Evolutionary conservation across 2,329 filamentous ascomycete species (phyloP).

Genomic region (Neofusicoccum ribis): DNA sequence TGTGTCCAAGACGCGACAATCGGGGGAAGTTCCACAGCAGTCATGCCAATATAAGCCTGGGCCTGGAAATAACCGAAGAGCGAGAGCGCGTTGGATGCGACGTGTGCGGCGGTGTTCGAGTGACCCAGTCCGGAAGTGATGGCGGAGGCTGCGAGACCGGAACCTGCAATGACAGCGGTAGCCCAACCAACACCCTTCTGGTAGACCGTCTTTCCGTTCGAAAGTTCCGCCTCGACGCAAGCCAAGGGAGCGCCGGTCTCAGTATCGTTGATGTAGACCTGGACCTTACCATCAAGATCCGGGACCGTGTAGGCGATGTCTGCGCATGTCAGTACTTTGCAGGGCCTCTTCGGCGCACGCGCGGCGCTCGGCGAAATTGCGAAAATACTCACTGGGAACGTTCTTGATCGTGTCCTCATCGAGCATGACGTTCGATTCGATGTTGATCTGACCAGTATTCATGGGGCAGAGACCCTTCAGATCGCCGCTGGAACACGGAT

Average conservation of each 20-base stretch:
- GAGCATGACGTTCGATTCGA: slow-evolving; percentile 66
- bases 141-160: slow-evolving; percentile 81
- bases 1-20: slow-evolving; percentile 93
- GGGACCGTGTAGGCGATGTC: slow-evolving; percentile 84
- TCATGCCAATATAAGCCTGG: slow-evolving; percentile 87
- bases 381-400: slow-evolving; percentile 62
- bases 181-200: slow-evolving; percentile 86
- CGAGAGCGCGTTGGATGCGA: slow-evolving; percentile 90
- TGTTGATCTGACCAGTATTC: slow-evolving; percentile 77
- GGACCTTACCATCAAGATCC: slow-evolving; percentile 84
- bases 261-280: slow-evolving; percentile 75
- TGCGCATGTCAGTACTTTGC: slow-evolving; percentile 30
- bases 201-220: slow-evolving; percentile 90
- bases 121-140: slow-evolving; percentile 88
- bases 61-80: slow-evolving; percentile 94
- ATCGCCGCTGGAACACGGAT: slow-evolving; percentile 70
- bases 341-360: neutral
- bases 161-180: slow-evolving; percentile 81
- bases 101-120: slow-evolving; percentile 90
- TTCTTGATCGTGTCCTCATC: slow-evolving; percentile 60
- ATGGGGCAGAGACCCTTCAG: slow-evolving; percentile 84
- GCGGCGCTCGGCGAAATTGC: neutral
- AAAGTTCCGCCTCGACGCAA: slow-evolving; percentile 83
- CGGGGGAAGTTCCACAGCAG: slow-evolving; percentile 76
- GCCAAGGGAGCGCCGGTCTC: slow-evolving; percentile 66